Base-by-base conservation (phyloP, 1,284 basidiomycete genomes). In the Melampsora americana region DNA sequence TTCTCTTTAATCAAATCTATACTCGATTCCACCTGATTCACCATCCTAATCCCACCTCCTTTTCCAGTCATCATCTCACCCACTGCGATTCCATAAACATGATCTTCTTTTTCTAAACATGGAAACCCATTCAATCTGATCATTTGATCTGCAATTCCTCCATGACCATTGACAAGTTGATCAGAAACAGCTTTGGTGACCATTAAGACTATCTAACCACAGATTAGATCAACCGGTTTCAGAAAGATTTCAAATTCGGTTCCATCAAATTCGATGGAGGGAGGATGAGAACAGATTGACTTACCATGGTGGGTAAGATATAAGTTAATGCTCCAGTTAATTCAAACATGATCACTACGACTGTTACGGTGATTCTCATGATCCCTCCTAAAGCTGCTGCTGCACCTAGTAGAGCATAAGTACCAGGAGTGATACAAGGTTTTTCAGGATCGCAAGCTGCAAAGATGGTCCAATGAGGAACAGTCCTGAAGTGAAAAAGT, bases 321-420 rank as follows among this genome's bases (percentile, higher is more conserved):
- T 99, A 99, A 14, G 94, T 98, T 80, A 99, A 84, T 0, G 96
- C 95, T 11, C 96, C 96, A 1, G 96, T 99, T n/a, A 99, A 86
- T 82, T 99, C 96, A 83, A 98, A 98, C 95, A 99, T 99, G 84
- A 99, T 97, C 71, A 99, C 96, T 1, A 98, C 96, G 1, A 99
- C 94, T 0, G 95, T 93, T 28, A 99, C 93, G 0, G 96, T 99
- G 78, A 98, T 92, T 78, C 95, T 88, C 86, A 97, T 99, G 70
- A 99, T 89, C 32, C 96, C 96, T 91, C 90, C 93, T 32, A 97
- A 85, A n/a, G 93, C 91, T 5, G 95, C 95, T 5, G 93, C 94
- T 1, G 95, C 93, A 16, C 95, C 94, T 18, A 98, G 86, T 80
- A 97, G 91, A 0, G 95, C 95, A 83, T 97, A 97, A 7, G 95